Conservation (phyloP, 2,329 filamentous ascomycete species). For the Pseudogymnoascus sp. region DNA sequence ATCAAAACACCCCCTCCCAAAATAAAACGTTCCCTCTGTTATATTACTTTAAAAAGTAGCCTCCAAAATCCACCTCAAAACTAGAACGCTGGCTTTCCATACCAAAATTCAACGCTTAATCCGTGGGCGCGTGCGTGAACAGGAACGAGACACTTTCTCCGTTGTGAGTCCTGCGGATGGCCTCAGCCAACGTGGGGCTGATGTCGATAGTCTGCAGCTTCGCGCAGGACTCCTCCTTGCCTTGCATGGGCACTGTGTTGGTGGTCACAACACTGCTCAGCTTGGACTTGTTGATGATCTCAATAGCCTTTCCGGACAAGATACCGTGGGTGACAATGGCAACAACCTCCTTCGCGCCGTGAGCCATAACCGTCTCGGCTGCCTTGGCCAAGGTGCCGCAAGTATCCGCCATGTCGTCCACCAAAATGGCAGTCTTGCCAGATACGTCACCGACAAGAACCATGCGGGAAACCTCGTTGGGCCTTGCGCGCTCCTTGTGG, state of each 20-base stretch:
- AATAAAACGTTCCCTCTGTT: not conserved
- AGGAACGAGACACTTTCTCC: slow-evolving; percentile 59
- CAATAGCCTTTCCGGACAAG: slow-evolving; percentile 77
- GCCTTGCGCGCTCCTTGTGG: slow-evolving; percentile 89
- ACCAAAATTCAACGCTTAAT: slow-evolving; percentile 23
- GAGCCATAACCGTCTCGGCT: slow-evolving; percentile 76
- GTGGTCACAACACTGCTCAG: slow-evolving; percentile 78
- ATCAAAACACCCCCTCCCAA: not conserved
- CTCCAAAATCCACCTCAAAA: not conserved
- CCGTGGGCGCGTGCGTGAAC: slow-evolving; percentile 56
- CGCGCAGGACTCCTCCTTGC: slow-evolving; percentile 70
- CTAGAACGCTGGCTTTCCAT: not conserved
- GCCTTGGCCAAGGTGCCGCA: slow-evolving; percentile 86
- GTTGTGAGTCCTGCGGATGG: slow-evolving; percentile 61
- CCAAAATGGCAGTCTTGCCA: slow-evolving; percentile 87
- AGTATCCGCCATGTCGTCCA: slow-evolving; percentile 97
- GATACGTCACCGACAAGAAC: slow-evolving; percentile 90
- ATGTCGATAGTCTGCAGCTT: slow-evolving; percentile 89
- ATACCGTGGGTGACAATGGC: slow-evolving; percentile 96
- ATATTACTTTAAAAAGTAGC: slow-evolving; percentile 1
- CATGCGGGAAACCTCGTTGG: slow-evolving; percentile 87
- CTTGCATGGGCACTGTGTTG: slow-evolving; percentile 75
- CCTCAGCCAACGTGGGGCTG: slow-evolving; percentile 70
- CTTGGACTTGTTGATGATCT: slow-evolving; percentile 66
- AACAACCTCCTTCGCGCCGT: slow-evolving; percentile 80